Percentiles rank a stretch among this genome's conserved stretches.
Conservation (phyloP, 371 early-diverging fungal species). For the Circinella umbellata region DNA sequence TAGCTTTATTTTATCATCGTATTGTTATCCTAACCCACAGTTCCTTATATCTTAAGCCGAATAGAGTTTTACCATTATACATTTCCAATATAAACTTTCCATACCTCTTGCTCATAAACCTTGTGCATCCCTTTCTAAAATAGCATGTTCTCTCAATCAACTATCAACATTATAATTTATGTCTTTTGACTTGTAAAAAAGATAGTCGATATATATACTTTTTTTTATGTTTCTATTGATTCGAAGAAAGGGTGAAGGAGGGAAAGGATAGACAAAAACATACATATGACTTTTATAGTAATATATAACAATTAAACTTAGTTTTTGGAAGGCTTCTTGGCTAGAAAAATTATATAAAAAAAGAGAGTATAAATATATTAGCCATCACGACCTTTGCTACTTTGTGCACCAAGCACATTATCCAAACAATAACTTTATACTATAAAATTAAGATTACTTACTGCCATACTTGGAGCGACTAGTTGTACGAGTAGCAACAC, state of each 20-base stretch:
- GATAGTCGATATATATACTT: neutral
- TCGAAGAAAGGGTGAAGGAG: neutral
- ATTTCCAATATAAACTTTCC: no score
- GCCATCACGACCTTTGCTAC: no score
- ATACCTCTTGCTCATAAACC: no score
- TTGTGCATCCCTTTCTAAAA: no score
- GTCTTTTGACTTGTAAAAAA: neutral
- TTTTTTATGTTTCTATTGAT: neutral
- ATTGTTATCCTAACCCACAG: no score
- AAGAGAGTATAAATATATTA: neutral
- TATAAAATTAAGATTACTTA: constrained; percentile 40
- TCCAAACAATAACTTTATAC: neutral
- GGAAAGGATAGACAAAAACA: neutral
- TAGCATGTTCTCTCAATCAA: no score
- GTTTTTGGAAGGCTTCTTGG: constrained; percentile 54
- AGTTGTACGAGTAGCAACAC: constrained; percentile 86
- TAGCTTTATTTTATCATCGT: no score
- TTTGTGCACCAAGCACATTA: no score
- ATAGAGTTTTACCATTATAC: no score
- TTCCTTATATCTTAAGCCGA: no score
- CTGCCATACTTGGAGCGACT: constrained; percentile 95
- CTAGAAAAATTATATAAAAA: constrained; percentile 17
- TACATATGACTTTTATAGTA: neutral
- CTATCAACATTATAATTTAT: no score
- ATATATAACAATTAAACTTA: constrained; percentile 14